Percentiles rank a stretch among this genome's conserved stretches.
These are phyloP conservation scores for Inonotus obliquus DNA, from an alignment of 1,284 basidiomycete genomes.

Conservation along the genomic window DNA sequence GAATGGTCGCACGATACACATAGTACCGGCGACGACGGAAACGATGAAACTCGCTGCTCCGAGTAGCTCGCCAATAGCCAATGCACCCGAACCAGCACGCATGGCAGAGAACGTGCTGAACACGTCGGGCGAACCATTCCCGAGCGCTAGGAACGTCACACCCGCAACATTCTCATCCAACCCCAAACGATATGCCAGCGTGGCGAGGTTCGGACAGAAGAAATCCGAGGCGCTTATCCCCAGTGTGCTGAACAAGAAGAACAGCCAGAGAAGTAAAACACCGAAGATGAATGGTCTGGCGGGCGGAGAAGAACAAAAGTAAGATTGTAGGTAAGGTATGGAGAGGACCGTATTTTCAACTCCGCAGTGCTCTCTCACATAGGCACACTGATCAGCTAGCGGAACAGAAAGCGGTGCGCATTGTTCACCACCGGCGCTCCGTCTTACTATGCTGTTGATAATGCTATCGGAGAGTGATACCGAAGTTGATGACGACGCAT, in stretches of 20 bases:
- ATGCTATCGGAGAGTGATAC: background rate
- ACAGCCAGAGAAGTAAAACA: slow-evolving; percentile 67
- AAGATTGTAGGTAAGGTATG: slow-evolving; percentile 61
- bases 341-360: slow-evolving; percentile 58
- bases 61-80: slow-evolving; percentile 93
- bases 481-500: slow-evolving; percentile 25
- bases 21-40: slow-evolving; percentile 91
- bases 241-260: slow-evolving; percentile 84
- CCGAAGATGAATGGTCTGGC: slow-evolving; percentile 56
- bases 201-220: slow-evolving; percentile 91
- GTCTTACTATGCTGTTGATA: slow-evolving; percentile 8
- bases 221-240: slow-evolving; percentile 94
- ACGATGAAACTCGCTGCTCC: slow-evolving; percentile 96
- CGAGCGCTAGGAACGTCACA: slow-evolving; percentile 91
- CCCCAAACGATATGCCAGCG: slow-evolving; percentile 77
- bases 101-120: slow-evolving; percentile 96
- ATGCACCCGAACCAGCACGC: slow-evolving; percentile 76
- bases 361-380: slow-evolving; percentile 53
- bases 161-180: slow-evolving; percentile 89
- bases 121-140: slow-evolving; percentile 89
- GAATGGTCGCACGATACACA: slow-evolving; percentile 95
- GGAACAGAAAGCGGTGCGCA: slow-evolving; percentile 58
- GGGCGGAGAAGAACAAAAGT: slow-evolving; percentile 58
- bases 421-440: slow-evolving; percentile 29
- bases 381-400: slow-evolving; percentile 53